Conservation (phyloP, 2,329 filamentous ascomycete genomes). For the Pseudogymnoascus sp. region DNA sequence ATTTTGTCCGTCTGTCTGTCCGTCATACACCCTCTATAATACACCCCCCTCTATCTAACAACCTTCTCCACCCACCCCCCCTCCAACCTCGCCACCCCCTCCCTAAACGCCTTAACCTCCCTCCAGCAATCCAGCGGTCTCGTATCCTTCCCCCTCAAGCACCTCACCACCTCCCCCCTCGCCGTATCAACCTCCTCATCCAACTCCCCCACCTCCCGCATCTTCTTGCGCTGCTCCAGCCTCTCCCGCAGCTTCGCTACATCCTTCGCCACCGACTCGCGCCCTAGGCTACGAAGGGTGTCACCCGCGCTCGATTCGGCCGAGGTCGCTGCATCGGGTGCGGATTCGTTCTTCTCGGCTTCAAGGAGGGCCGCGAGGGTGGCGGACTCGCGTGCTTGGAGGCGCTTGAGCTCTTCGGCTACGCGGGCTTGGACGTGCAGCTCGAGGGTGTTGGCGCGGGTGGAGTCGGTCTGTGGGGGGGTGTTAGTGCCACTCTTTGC, state of each 20-base stretch:
- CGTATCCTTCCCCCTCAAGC: conserved; percentile 74
- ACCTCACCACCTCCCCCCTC: conserved; percentile 67
- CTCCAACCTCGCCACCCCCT: conserved; percentile 79
- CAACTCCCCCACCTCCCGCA: conserved; percentile 58
- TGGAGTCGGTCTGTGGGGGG: conserved; percentile 66
- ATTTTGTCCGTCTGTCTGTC: background rate
- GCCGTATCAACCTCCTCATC: conserved; percentile 67
- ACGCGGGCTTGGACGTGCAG: conserved; percentile 84
- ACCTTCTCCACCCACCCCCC: conserved; percentile 81
- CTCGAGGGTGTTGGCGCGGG: conserved; percentile 74
- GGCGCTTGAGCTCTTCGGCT: conserved; percentile 70
- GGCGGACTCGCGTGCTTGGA: conserved; percentile 61
- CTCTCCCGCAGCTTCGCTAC: conserved; percentile 49
- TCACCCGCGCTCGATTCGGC: conserved; percentile 24
- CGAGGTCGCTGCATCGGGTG: conserved; percentile 8
- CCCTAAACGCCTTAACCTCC: conserved; percentile 86
- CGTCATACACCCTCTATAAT: background rate
- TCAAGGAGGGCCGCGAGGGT: conserved; percentile 58
- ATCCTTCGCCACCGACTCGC: conserved; percentile 48
- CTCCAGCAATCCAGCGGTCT: conserved; percentile 89
- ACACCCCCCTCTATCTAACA: conserved; percentile 32
- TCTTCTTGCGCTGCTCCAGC: conserved; percentile 53
- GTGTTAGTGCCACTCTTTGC: background rate
- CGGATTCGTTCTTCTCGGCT: conserved; percentile 16
- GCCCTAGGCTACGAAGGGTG: conserved; percentile 26